A percentile compares a stretch with the other conserved stretches of the same genome.
Conservation (phyloP, 2,329 filamentous ascomycete species). For the Fusarium incarnatum region DNA sequence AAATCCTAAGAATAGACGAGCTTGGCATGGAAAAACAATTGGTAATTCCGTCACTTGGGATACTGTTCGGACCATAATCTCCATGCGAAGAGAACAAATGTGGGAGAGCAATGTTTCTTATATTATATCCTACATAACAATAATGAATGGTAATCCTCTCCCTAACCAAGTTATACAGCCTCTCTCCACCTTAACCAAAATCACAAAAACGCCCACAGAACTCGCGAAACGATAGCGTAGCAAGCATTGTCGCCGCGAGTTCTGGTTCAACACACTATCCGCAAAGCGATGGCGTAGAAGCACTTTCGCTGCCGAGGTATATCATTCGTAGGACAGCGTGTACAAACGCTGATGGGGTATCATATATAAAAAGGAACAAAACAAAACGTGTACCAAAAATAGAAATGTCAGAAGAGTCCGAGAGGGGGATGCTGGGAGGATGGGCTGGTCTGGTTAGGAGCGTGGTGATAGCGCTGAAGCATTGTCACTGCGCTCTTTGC, state of each 20-base stretch:
- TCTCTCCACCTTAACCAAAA: not conserved
- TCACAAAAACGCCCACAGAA: constrained; percentile 59
- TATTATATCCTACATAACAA: constrained; percentile 9
- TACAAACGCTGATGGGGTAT: constrained; percentile 61
- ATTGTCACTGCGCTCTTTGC: constrained; percentile 58
- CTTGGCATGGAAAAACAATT: not conserved
- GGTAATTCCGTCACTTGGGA: not conserved
- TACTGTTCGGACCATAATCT: too few species aligned
- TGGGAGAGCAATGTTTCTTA: constrained; percentile 32
- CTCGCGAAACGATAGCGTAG: constrained; percentile 63
- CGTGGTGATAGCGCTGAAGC: constrained; percentile 63
- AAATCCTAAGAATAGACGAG: not conserved
- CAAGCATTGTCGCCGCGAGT: constrained; percentile 63
- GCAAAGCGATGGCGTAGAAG: constrained; percentile 65
- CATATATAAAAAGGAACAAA: constrained; percentile 48
- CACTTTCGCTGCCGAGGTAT: constrained; percentile 65
- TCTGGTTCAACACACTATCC: constrained; percentile 66
- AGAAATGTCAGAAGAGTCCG: constrained; percentile 26
- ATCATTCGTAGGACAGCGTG: constrained; percentile 57
- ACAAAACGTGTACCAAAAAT: constrained; percentile 34
- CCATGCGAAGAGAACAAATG: not conserved
- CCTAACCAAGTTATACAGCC: not conserved
- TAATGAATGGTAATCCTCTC: not conserved
- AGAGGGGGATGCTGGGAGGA: constrained; percentile 5
- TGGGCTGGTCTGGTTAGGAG: constrained; percentile 7